A percentile compares a stretch with the other conserved stretches of the same genome.
Conservation (phyloP, 768 basidiomycete genomes). For the Pisolithus microcarpus region DNA sequence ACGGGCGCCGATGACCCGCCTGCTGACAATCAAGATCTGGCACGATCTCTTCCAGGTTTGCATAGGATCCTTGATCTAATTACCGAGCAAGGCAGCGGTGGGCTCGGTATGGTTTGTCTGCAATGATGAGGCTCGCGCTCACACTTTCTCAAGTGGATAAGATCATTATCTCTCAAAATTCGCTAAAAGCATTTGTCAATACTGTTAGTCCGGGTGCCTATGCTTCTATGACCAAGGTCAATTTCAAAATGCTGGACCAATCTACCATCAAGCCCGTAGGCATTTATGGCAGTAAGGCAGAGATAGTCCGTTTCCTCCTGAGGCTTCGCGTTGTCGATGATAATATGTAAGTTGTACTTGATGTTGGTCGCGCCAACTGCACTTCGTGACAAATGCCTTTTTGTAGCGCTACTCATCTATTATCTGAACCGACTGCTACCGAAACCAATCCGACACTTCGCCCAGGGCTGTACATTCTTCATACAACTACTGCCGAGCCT, state of each 20-base stretch:
- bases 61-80: slow-evolving; percentile 43
- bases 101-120: slow-evolving; percentile 32
- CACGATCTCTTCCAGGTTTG: slow-evolving; percentile 29
- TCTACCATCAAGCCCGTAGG: slow-evolving; percentile 44
- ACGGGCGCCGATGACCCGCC: background rate
- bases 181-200: slow-evolving; percentile 44
- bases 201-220: slow-evolving; percentile 45
- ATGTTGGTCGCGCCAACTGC: background rate
- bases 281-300: slow-evolving; percentile 48
- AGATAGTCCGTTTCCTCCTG: slow-evolving; percentile 41
- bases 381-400: background rate
- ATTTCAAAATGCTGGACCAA: slow-evolving; percentile 47
- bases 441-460: slow-evolving; percentile 26
- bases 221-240: slow-evolving; percentile 45
- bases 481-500: background rate
- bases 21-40: slow-evolving; percentile 2
- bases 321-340: slow-evolving; percentile 32
- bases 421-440: background rate
- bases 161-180: slow-evolving; percentile 50
- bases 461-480: slow-evolving; percentile 43
- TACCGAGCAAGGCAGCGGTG: slow-evolving; percentile 38
- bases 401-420: slow-evolving; percentile 6
- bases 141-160: slow-evolving; percentile 43
- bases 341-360: slow-evolving; percentile 29
- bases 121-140: background rate